A percentile compares a stretch with the other conserved stretches of the same genome.
These are phyloP conservation scores for Triticum aestivum DNA, from an alignment of 176 grass and related monocot genomes.

Conservation along the genomic window DNA sequence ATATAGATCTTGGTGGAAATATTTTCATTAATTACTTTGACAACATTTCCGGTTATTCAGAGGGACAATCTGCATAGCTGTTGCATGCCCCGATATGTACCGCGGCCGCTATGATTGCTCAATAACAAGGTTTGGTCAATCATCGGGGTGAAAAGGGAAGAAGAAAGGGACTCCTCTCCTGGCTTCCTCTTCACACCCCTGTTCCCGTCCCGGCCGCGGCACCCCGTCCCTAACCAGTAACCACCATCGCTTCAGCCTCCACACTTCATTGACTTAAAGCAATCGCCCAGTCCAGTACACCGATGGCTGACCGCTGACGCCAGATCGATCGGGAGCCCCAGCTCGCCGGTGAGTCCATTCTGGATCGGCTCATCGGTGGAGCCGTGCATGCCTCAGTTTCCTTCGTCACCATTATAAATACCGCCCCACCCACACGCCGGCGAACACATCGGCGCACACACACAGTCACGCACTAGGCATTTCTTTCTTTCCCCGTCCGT, in stretches of 20 bases:
- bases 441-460: neutral
- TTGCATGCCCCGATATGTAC: too few species aligned
- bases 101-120: neutral
- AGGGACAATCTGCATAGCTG: too few species aligned
- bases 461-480: neutral
- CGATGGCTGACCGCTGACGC: neutral
- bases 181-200: neutral
- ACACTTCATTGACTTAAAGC: neutral
- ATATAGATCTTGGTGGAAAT: too few species aligned
- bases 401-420: slow-evolving; percentile 45
- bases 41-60: too few species aligned
- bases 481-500: neutral
- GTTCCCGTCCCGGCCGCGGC: neutral
- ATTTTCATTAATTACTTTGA: too few species aligned
- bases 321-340: neutral
- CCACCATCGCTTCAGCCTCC: neutral
- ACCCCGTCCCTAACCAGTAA: neutral
- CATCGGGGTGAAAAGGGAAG: neutral
- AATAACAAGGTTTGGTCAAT: neutral
- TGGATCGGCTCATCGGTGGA: neutral
- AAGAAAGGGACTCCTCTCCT: neutral
- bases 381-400: slow-evolving; percentile 12
- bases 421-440: neutral
- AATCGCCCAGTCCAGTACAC: neutral
- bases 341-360: neutral